Evolutionary conservation across 495 filamentous ascomycete species (phyloP).

Genomic region (Neurospora tetraspora): DNA sequence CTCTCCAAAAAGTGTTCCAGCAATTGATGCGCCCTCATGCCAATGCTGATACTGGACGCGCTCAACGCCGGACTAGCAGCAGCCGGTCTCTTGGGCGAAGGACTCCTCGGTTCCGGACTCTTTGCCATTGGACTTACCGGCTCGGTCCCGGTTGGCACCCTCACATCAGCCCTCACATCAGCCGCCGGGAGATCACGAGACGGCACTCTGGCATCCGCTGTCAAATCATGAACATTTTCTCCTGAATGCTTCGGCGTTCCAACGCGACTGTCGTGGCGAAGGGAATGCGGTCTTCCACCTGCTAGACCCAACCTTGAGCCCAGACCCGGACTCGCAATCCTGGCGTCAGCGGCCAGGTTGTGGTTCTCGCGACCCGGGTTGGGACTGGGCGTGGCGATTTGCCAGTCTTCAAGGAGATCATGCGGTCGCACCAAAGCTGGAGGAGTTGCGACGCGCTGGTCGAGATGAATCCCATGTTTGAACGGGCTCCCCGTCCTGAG

Average conservation of each 20-base stretch:
- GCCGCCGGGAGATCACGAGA: neutral
- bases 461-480: constrained; percentile 7
- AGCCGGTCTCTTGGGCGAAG: neutral
- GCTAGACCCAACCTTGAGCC: neutral
- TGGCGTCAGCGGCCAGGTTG: constrained; percentile 7
- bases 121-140: neutral
- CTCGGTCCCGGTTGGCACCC: neutral
- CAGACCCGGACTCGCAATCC: constrained; percentile 2
- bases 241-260: neutral
- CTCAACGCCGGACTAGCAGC: neutral
- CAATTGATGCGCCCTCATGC: constrained; percentile 10
- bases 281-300: neutral
- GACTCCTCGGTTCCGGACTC: neutral
- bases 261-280: neutral
- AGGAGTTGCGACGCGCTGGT: constrained; percentile 10
- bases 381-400: constrained; percentile 7
- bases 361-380: constrained; percentile 7
- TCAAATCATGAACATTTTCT: neutral
- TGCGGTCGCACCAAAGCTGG: constrained; percentile 6
- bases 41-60: neutral
- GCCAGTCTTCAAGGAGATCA: constrained; percentile 5
- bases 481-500: too few relatives aligned
- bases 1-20: constrained; percentile 14
- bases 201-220: neutral
- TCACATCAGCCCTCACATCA: neutral